A percentile compares a stretch with the other conserved stretches of the same genome.
Evolutionary conservation across 1,284 basidiomycete genomes (phyloP).

Genomic region (Paramarasmius palmivorus): DNA sequence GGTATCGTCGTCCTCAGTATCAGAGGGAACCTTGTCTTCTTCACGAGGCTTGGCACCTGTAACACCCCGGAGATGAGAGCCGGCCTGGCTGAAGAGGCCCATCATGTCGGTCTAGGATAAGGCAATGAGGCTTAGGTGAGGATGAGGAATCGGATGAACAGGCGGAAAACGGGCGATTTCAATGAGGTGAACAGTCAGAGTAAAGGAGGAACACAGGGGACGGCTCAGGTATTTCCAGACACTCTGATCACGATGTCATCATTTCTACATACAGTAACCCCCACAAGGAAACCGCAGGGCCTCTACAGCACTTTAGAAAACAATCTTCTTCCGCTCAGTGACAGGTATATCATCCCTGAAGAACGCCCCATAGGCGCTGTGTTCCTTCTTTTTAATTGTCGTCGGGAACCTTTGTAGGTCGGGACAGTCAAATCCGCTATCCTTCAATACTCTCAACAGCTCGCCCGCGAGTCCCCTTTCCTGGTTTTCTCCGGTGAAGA

Average conservation of each 20-base stretch:
- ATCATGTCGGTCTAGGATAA: constrained; percentile 50
- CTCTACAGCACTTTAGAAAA: constrained; percentile 45
- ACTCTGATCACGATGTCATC: neutral
- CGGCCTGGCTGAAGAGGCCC: constrained; percentile 74
- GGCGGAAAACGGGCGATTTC: neutral
- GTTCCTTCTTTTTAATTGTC: constrained; percentile 96
- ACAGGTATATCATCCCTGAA: constrained; percentile 79
- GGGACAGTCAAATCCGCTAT: constrained; percentile 77
- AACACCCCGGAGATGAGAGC: constrained; percentile 53
- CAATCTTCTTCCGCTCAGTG: constrained; percentile 85
- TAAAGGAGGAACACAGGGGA: neutral
- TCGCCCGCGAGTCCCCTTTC: constrained; percentile 92
- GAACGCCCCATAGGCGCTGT: constrained; percentile 83
- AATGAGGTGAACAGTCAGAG: neutral
- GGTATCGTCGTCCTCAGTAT: constrained; percentile 81
- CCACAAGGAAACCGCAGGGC: too few relatives aligned
- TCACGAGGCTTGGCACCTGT: constrained; percentile 38
- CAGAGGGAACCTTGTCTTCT: constrained; percentile 71
- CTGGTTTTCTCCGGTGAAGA: constrained; percentile 91
- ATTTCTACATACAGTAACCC: neutral
- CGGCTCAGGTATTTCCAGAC: neutral
- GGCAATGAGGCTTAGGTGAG: too few relatives aligned
- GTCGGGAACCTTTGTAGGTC: constrained; percentile 88
- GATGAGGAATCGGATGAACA: too few relatives aligned
- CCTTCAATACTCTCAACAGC: constrained; percentile 87